Conservation (phyloP, 1,139 yeast species). For the Blastobotrys apis region DNA sequence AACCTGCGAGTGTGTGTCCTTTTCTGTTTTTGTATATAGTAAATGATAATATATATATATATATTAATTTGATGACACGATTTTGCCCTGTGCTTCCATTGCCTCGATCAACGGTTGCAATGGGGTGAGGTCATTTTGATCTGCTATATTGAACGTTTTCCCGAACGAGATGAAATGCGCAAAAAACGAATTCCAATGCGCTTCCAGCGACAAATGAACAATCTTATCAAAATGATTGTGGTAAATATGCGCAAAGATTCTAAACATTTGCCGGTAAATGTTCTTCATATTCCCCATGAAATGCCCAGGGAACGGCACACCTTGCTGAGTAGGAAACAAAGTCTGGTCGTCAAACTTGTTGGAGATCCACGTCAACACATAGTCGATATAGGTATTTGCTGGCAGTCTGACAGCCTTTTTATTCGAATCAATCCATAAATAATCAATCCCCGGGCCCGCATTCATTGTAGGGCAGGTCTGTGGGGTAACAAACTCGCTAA, state of each 20-base stretch:
- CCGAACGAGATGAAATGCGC: constrained; percentile 91
- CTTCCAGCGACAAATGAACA: constrained; percentile 84
- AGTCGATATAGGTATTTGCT: constrained; percentile 88
- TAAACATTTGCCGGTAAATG: constrained; percentile 85
- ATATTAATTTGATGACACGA: constrained; percentile 34
- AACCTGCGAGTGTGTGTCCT: too few species aligned
- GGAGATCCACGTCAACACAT: constrained; percentile 86
- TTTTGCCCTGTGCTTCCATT: constrained; percentile 83
- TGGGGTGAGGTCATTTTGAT: constrained; percentile 75
- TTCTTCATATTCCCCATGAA: constrained; percentile 79
- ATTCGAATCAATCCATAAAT: constrained; percentile 81
- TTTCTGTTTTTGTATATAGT: background rate
- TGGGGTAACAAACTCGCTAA: constrained; percentile 84
- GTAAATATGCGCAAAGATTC: constrained; percentile 95
- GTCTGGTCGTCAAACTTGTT: constrained; percentile 84
- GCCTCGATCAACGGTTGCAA: constrained; percentile 68
- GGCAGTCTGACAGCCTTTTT: constrained; percentile 80
- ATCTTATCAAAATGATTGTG: constrained; percentile 92
- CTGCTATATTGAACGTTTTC: constrained; percentile 78
- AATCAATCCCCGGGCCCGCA: constrained; percentile 90
- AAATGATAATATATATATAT: background rate
- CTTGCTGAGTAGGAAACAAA: constrained; percentile 86
- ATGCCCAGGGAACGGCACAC: constrained; percentile 85
- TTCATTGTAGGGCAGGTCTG: constrained; percentile 91
- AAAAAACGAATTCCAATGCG: constrained; percentile 97